Conservation (phyloP, 2,329 filamentous ascomycete species). For the Colletotrichum sp. region DNA sequence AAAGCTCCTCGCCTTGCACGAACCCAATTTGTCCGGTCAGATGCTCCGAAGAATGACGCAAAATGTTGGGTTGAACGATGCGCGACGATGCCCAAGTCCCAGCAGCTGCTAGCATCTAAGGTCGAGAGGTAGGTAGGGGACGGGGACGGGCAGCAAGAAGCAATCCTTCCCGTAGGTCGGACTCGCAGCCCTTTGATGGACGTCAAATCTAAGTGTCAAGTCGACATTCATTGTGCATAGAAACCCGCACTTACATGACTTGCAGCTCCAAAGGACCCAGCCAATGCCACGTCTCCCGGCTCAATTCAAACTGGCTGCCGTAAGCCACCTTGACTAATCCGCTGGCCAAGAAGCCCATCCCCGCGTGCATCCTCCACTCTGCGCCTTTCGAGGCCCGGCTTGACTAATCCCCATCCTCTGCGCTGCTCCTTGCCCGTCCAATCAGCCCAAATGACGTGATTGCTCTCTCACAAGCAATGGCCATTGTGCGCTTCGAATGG, state of each 20-base stretch:
- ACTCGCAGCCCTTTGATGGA: neutral
- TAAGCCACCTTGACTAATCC: conserved; percentile 9
- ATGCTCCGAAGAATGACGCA: neutral
- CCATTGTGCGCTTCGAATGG: neutral
- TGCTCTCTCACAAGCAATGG: neutral
- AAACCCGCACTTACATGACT: neutral
- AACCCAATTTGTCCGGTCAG: neutral
- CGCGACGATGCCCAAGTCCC: neutral
- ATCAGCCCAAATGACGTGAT: conserved; percentile 18
- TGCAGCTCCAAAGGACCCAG: neutral
- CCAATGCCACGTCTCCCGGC: neutral
- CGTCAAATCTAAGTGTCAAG: neutral
- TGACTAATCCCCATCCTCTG: conserved; percentile 9
- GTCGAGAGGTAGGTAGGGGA: neutral
- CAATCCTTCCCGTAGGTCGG: neutral
- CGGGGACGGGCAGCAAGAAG: neutral
- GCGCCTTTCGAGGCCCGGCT: neutral
- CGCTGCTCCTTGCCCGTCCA: neutral
- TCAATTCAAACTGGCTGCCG: neutral
- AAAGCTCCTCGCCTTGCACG: neutral
- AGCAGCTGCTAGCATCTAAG: neutral
- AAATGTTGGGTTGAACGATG: neutral
- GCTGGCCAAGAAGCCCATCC: neutral
- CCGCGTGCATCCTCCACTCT: neutral
- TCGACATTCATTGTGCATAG: neutral